Evolutionary conservation across 2,329 filamentous ascomycete genomes (phyloP).

Genomic region (Claviceps sp.): DNA sequence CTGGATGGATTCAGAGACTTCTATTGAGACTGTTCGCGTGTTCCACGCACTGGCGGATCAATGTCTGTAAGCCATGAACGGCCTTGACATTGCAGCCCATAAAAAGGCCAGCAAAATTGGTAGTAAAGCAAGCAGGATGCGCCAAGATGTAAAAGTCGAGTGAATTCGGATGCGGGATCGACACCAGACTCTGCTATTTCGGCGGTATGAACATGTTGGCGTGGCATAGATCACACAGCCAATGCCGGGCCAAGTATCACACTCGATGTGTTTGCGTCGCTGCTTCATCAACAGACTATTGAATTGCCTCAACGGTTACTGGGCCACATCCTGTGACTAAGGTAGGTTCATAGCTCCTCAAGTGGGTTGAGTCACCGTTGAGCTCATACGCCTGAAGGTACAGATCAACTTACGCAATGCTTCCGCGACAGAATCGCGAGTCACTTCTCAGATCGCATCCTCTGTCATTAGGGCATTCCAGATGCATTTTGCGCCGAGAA

Average conservation of each 20-base stretch:
- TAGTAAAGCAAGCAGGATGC: slow-evolving; percentile 30
- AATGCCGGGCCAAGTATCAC: slow-evolving; percentile 41
- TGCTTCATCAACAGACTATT: slow-evolving; percentile 43
- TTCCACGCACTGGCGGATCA: too few relatives aligned
- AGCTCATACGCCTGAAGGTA: background rate
- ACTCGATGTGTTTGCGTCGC: slow-evolving; percentile 46
- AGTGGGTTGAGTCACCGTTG: too few relatives aligned
- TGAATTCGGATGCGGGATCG: slow-evolving; percentile 31
- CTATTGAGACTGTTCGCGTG: too few relatives aligned
- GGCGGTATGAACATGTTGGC: slow-evolving; percentile 29
- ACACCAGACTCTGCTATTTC: slow-evolving; percentile 29
- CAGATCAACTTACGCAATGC: slow-evolving; percentile 34
- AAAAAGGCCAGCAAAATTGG: slow-evolving; percentile 14
- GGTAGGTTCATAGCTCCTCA: background rate
- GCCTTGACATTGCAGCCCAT: background rate
- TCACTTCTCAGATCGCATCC: slow-evolving; percentile 47
- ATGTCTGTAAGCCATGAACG: background rate
- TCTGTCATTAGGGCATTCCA: slow-evolving; percentile 50
- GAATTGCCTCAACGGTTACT: background rate
- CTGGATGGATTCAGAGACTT: too few relatives aligned
- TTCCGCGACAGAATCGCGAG: slow-evolving; percentile 45
- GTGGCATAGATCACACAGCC: slow-evolving; percentile 44
- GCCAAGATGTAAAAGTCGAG: slow-evolving; percentile 35
- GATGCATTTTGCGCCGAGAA: slow-evolving; percentile 45
- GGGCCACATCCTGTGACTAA: background rate